Evolutionary conservation across 2,329 filamentous ascomycete genomes (phyloP).

Genomic region (Pseudonectria buxi): DNA sequence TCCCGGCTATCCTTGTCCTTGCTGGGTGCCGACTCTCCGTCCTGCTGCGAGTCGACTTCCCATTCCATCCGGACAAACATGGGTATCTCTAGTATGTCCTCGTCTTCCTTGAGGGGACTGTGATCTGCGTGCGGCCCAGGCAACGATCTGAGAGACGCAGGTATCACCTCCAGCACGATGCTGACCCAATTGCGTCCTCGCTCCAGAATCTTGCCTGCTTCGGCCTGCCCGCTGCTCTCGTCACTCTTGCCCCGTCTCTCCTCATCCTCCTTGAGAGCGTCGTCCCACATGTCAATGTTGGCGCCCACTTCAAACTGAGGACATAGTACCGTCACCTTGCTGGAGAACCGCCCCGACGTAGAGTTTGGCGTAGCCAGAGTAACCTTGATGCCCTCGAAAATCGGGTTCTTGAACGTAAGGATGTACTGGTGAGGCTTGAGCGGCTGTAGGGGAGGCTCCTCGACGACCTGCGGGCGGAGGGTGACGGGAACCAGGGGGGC

Average conservation of each 20-base stretch:
- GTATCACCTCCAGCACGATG: conserved; percentile 84
- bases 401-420: conserved; percentile 84
- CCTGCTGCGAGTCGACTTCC: conserved; percentile 64
- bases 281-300: conserved; percentile 83
- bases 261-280: conserved; percentile 62
- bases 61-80: conserved; percentile 91
- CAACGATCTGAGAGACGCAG: conserved; percentile 40
- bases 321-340: conserved; percentile 84
- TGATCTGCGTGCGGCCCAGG: conserved; percentile 34
- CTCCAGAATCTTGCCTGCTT: conserved; percentile 96
- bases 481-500: conserved; percentile 28
- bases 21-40: conserved; percentile 49
- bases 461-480: conserved; percentile 23
- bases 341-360: conserved; percentile 69
- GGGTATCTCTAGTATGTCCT: conserved; percentile 76
- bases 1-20: conserved; percentile 60
- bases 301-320: conserved; percentile 91
- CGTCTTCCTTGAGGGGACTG: conserved; percentile 48
- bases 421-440: conserved; percentile 68
- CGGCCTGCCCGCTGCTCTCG: conserved; percentile 48
- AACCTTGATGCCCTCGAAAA: conserved; percentile 85
- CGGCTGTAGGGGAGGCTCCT: conserved; percentile 41
- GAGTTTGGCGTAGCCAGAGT: conserved; percentile 76
- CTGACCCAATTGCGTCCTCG: conserved; percentile 90
- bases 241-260: conserved; percentile 35